Conservation (phyloP, 768 basidiomycete genomes). For the Xanthoconium purpureum region DNA sequence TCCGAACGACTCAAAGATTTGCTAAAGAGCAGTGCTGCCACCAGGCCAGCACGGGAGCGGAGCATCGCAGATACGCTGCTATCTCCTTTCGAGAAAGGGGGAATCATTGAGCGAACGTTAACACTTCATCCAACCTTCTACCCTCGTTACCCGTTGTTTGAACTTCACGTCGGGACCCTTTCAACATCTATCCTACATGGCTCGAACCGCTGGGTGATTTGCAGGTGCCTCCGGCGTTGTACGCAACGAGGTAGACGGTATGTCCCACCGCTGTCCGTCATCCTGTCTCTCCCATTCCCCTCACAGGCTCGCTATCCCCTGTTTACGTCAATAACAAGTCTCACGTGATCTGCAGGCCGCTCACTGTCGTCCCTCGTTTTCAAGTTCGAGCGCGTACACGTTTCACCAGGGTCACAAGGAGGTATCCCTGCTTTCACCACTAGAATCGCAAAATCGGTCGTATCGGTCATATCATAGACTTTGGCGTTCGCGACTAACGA, state of each 20-base stretch:
- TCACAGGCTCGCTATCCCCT: slow-evolving; percentile 22
- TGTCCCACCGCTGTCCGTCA: slow-evolving; percentile 11
- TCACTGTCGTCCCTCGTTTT: slow-evolving; percentile 34
- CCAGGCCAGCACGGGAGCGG: slow-evolving; percentile 27
- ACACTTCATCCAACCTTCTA: slow-evolving; percentile 2
- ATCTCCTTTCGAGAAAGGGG: slow-evolving; percentile 29
- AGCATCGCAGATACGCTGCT: slow-evolving; percentile 32
- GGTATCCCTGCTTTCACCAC: slow-evolving; percentile 10
- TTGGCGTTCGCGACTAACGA: slow-evolving; percentile 19
- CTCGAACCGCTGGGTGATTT: slow-evolving; percentile 54
- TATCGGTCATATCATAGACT: slow-evolving; percentile 7
- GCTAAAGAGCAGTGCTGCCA: slow-evolving; percentile 52
- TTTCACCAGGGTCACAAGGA: slow-evolving; percentile 18
- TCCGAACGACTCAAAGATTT: slow-evolving; percentile 72
- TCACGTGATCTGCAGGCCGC: slow-evolving; percentile 42
- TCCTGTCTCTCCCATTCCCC: slow-evolving; percentile 9
- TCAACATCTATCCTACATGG: slow-evolving; percentile 15
- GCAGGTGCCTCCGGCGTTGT: slow-evolving; percentile 48
- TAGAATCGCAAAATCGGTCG: slow-evolving; percentile 5
- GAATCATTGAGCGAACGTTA: slow-evolving; percentile 22
- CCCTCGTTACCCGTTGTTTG: slow-evolving; percentile 21
- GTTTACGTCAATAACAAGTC: slow-evolving; percentile 42
- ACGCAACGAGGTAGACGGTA: slow-evolving; percentile 46
- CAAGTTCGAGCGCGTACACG: slow-evolving; percentile 11
- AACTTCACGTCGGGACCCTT: slow-evolving; percentile 23